These are phyloP conservation scores for Paspalum vaginatum DNA, from an alignment of 176 grass and related monocot genomes.

Conservation along the genomic window DNA sequence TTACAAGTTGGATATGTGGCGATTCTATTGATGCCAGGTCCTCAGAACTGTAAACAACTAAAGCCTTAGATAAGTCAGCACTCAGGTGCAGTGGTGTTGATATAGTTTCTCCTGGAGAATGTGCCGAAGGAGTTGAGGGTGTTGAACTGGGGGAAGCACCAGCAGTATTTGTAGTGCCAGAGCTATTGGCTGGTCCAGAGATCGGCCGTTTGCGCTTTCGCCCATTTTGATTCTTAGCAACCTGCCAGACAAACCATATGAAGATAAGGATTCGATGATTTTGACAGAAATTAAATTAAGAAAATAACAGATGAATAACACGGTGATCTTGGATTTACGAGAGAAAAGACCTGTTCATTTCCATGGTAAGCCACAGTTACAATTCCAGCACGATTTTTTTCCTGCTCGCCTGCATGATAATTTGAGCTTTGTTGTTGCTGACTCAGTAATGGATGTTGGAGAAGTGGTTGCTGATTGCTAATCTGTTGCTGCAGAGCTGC, in stretches of 20 bases:
- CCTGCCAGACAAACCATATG: conserved; percentile 47
- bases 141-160: conserved; percentile 81
- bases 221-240: conserved; percentile 59
- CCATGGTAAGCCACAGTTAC: conserved; percentile 60
- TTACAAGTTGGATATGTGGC: conserved; percentile 72
- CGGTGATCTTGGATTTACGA: conserved; percentile 11
- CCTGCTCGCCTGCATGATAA: conserved; percentile 59
- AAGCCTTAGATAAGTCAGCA: conserved; percentile 55
- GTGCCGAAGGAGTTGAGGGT: conserved; percentile 88
- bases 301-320: conserved; percentile 19
- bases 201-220: conserved; percentile 83
- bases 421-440: conserved; percentile 75
- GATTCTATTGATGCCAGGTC: conserved; percentile 53
- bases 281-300: conserved; percentile 23
- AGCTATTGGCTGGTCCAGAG: conserved; percentile 78
- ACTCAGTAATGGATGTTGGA: conserved; percentile 70
- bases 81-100: conserved; percentile 60
- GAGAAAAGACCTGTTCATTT: conserved; percentile 71
- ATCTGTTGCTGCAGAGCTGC: conserved; percentile 76
- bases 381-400: conserved; percentile 60
- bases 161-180: conserved; percentile 81
- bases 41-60: conserved; percentile 58
- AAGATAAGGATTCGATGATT: conserved; percentile 17
- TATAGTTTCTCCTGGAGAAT: conserved; percentile 79
- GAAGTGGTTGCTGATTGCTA: conserved; percentile 62